Percentiles rank a stretch among this genome's conserved stretches.
These are phyloP conservation scores for Epichloe gansuensis DNA, from an alignment of 2,329 filamentous ascomycete genomes.

Conservation along the genomic window DNA sequence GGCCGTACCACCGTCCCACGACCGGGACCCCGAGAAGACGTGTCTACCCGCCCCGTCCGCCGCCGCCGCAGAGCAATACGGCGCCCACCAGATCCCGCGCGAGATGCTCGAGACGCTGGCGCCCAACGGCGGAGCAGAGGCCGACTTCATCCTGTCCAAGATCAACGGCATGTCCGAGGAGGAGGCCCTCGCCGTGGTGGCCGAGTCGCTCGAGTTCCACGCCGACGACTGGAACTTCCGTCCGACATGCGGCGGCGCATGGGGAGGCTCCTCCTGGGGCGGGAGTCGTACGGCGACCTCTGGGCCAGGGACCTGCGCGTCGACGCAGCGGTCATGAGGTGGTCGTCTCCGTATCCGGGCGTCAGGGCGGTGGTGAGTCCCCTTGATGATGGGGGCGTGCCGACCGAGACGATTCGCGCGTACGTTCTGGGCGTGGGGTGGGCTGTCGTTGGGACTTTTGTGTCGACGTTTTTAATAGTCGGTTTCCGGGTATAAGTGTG, in stretches of 20 bases:
- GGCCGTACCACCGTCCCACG: background rate
- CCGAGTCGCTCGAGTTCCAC: conserved; percentile 26
- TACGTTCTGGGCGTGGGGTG: conserved; percentile 26
- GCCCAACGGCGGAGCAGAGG: conserved; percentile 29
- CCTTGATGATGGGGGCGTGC: conserved; percentile 21
- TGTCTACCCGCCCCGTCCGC: background rate
- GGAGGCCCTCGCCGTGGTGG: conserved; percentile 27
- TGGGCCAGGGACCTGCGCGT: conserved; percentile 29
- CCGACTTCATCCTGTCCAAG: conserved; percentile 25
- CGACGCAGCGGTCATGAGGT: conserved; percentile 27
- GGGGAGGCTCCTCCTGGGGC: conserved; percentile 23
- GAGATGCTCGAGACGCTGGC: conserved; percentile 28
- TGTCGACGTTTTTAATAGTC: conserved; percentile 28
- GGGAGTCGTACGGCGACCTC: conserved; percentile 27
- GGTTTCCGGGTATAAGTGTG: conserved; percentile 24
- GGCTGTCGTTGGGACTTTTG: conserved; percentile 16
- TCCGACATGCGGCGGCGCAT: conserved; percentile 30
- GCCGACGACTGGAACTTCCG: conserved; percentile 33
- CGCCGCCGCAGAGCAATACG: conserved; percentile 6
- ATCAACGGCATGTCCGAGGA: conserved; percentile 31
- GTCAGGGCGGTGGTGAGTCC: conserved; percentile 28
- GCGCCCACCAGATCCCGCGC: conserved; percentile 27
- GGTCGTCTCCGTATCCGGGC: conserved; percentile 30
- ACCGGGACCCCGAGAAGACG: conserved; percentile 2
- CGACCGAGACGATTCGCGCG: conserved; percentile 29